These are phyloP conservation scores for Suhomyces faveliae DNA, from an alignment of 805 yeast species.

Conservation along the genomic window DNA sequence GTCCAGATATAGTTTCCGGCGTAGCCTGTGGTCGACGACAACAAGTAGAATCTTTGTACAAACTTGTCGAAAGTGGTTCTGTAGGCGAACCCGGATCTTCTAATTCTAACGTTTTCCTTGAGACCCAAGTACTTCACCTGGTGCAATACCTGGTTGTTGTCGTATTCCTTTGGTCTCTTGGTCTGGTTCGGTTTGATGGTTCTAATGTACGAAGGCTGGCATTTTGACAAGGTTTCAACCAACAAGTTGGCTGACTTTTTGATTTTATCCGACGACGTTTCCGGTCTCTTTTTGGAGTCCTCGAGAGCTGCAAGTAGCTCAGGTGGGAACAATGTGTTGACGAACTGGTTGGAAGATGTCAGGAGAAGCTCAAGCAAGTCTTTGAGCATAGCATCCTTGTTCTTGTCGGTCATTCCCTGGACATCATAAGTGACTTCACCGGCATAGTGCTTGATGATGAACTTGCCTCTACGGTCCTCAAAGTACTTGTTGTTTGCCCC, in stretches of 20 bases:
- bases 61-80: slow-evolving; percentile 96
- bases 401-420: slow-evolving; percentile 89
- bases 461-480: slow-evolving; percentile 83
- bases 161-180: slow-evolving; percentile 86
- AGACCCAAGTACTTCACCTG: slow-evolving; percentile 94
- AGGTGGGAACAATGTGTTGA: slow-evolving; percentile 53
- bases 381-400: slow-evolving; percentile 89
- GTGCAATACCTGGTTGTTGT: slow-evolving; percentile 84
- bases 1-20: slow-evolving; percentile 71
- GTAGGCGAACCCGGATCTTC: slow-evolving; percentile 98
- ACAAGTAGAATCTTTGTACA: slow-evolving; percentile 86
- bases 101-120: slow-evolving; percentile 93
- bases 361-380: slow-evolving; percentile 79
- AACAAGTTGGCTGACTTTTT: slow-evolving; percentile 86
- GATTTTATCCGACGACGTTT: slow-evolving; percentile 95
- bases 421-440: slow-evolving; percentile 97
- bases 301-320: slow-evolving; percentile 31
- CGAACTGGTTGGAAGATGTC: slow-evolving; percentile 68
- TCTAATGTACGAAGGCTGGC: slow-evolving; percentile 95
- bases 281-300: slow-evolving; percentile 77
- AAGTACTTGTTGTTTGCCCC: slow-evolving; percentile 77
- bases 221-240: slow-evolving; percentile 82
- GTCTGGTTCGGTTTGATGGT: slow-evolving; percentile 97
- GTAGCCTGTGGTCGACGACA: slow-evolving; percentile 87
- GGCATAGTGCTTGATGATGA: slow-evolving; percentile 92